Conservation (phyloP, 768 basidiomycete species). For the Russula emetica region DNA sequence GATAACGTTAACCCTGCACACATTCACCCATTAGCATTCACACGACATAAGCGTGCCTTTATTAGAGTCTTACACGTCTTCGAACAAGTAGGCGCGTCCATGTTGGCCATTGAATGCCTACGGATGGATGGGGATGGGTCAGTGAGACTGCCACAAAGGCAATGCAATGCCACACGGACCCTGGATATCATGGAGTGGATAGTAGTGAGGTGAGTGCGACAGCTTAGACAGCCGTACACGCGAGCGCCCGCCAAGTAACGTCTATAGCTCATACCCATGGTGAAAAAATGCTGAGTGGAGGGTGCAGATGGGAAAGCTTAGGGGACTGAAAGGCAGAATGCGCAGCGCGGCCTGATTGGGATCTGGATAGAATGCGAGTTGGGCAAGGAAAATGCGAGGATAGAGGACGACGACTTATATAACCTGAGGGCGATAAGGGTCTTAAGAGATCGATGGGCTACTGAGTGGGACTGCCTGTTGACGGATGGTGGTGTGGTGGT, state of each 20-base stretch:
- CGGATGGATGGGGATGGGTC: slow-evolving; percentile 27
- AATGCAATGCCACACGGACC: slow-evolving; percentile 43
- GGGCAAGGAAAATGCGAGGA: slow-evolving; percentile 13
- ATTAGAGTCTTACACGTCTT: slow-evolving; percentile 71
- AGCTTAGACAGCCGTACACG: slow-evolving; percentile 83
- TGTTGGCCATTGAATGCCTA: slow-evolving; percentile 98
- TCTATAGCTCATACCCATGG: slow-evolving; percentile 88
- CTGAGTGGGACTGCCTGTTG: neutral
- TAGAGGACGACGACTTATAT: slow-evolving; percentile 18
- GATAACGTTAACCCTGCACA: slow-evolving; percentile 77
- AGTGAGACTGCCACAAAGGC: slow-evolving; percentile 22
- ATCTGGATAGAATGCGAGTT: slow-evolving; percentile 13
- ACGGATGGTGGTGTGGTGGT: slow-evolving; percentile 1
- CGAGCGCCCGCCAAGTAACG: slow-evolving; percentile 80
- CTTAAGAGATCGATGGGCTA: neutral
- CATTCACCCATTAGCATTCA: slow-evolving; percentile 16
- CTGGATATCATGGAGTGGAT: slow-evolving; percentile 88
- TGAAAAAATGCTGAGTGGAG: slow-evolving; percentile 6
- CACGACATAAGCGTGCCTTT: slow-evolving; percentile 21
- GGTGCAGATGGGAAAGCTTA: slow-evolving; percentile 7
- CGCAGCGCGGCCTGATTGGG: slow-evolving; percentile 6
- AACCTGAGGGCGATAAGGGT: slow-evolving; percentile 13
- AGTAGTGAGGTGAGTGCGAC: slow-evolving; percentile 88
- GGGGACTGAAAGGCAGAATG: slow-evolving; percentile 2
- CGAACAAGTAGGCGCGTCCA: slow-evolving; percentile 91